Evolutionary conservation across 2,329 filamentous ascomycete genomes (phyloP), one percentile per base, ranked within the genome.

Genomic region (Uncinocarpus reesii): DNA sequence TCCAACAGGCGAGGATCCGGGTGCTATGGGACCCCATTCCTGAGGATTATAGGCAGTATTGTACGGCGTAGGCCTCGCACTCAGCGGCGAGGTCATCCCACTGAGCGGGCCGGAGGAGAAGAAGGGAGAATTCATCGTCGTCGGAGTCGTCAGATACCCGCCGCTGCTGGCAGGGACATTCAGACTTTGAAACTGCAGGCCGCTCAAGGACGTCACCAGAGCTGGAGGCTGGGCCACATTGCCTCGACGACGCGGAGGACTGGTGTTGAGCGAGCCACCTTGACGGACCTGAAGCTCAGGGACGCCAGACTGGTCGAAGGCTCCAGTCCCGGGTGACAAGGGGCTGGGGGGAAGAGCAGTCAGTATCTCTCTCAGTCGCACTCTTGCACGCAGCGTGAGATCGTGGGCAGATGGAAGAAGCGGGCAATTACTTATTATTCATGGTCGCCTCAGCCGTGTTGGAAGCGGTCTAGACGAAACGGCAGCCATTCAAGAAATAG

Each of bases 31-130:
- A 1, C 65, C 69, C 71, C 71, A 74, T 60, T 73, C 67, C 52
- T 69, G 69, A 29, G 71, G 71, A 53, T 74, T 71, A 52, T 74
- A 74, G 7, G 68, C 64, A 20, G 66, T 62, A 56, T 59, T 71
- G 53, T 70, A 72, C 24, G 58, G 57, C 23, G 60, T 49, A 6
- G 66, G 61, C 53, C 71, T 65, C 38, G 63, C 62, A n/a, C 66
- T 60, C 68, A 71, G 68, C 21, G 69, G 65, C 46, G 63, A 59
- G 8, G 63, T 60, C 48, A 48, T 3, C 28, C 51, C 51, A 34
- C 48, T 50, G 23, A 53, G 41, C 24, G 61, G 57, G 23, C 61
- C 62, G 6, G 58, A 59, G 3, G 68, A 65, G 29, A 67, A 57
- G 36, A 60, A 65, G 10, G 67, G 60, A 40, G 68, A 66, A 44